Base-by-base conservation (phyloP, 495 filamentous ascomycete species). In the Hypoxylon fuscum region DNA sequence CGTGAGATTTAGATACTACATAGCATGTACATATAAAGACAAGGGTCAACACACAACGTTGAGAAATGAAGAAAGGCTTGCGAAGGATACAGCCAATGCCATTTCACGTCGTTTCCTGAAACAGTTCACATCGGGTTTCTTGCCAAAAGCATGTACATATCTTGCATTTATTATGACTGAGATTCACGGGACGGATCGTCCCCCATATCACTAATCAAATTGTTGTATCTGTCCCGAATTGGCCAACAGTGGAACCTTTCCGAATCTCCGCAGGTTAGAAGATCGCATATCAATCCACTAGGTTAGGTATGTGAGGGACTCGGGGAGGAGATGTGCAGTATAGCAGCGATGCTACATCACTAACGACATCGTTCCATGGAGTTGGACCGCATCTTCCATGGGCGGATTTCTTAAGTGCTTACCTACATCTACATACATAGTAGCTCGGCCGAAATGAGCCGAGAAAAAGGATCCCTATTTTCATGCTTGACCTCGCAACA, bases 1-100 rank as follows among this genome's bases (percentile, higher is more conserved):
- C 59, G 59, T 63, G 59, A 63, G 21, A 10, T 40, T 55, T 14
- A 40, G 49, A 56, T 48, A 48, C 53, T 27, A 43, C 15, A n/a
- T n/a, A n/a, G n/a, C n/a, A n/a, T n/a, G n/a, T n/a, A n/a, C n/a
- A n/a, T n/a, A n/a, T 48, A 29, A 58, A 32, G 27, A 41, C 61
- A 49, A 44, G 54, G 48, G 54, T 54, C 5, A 7, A 49, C 3
- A 29, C 21, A 9, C 47, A 25, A 32, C 20, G 51, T 46, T 44
- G 22, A 25, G 35, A 15, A 34, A 22, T 27, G 20, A 43, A 46
- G 42, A 23, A 42, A 25, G 14, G 20, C 8, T 15, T 25, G 11
- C 22, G 3, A 42, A 20, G 20, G 18, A 6, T 20, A 20, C 8
- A 7, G 6, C 25, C 2, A n/a, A 40, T n/a, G 10, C 9, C 2